These are phyloP conservation scores for Meyerozyma smithsonii DNA, from an alignment of 1,139 yeast species.

Conservation along the genomic window DNA sequence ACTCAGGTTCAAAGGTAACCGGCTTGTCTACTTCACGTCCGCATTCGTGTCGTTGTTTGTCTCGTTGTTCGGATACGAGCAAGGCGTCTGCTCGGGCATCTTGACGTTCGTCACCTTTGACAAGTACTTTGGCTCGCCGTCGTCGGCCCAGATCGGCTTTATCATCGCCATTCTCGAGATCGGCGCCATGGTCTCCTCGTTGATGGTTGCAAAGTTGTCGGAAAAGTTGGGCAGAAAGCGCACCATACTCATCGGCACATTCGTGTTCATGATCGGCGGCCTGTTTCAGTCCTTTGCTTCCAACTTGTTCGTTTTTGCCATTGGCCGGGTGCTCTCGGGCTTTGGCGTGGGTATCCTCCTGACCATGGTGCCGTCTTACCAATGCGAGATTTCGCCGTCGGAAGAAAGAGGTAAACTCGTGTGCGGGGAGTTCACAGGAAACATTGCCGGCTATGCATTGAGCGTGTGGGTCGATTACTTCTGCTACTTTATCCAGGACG, in stretches of 20 bases:
- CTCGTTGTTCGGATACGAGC: constrained; percentile 84
- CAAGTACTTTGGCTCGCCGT: constrained; percentile 40
- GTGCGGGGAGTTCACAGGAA: constrained; percentile 53
- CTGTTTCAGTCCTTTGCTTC: constrained; percentile 43
- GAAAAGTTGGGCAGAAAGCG: constrained; percentile 45
- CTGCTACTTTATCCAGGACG: constrained; percentile 43
- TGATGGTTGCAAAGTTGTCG: constrained; percentile 43
- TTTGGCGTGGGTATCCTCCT: constrained; percentile 50
- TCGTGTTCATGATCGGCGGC: constrained; percentile 48
- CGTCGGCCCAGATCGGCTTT: constrained; percentile 43
- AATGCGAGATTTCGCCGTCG: constrained; percentile 52
- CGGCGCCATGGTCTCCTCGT: constrained; percentile 47
- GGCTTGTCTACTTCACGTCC: constrained; percentile 66
- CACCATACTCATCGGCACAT: constrained; percentile 46
- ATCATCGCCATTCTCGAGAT: constrained; percentile 49
- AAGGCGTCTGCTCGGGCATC: constrained; percentile 86
- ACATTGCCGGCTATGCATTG: constrained; percentile 47
- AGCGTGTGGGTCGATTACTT: constrained; percentile 55
- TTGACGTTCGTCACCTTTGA: constrained; percentile 46
- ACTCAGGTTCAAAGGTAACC: constrained; percentile 34
- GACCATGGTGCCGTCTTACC: constrained; percentile 51
- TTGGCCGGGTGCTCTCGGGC: constrained; percentile 50
- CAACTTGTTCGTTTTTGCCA: constrained; percentile 38
- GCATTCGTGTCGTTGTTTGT: constrained; percentile 82
- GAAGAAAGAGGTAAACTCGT: constrained; percentile 53